A percentile compares a stretch with the other conserved stretches of the same genome.
Conservation (phyloP, 768 basidiomycete species). For the Suillus fuscotomentosus region DNA sequence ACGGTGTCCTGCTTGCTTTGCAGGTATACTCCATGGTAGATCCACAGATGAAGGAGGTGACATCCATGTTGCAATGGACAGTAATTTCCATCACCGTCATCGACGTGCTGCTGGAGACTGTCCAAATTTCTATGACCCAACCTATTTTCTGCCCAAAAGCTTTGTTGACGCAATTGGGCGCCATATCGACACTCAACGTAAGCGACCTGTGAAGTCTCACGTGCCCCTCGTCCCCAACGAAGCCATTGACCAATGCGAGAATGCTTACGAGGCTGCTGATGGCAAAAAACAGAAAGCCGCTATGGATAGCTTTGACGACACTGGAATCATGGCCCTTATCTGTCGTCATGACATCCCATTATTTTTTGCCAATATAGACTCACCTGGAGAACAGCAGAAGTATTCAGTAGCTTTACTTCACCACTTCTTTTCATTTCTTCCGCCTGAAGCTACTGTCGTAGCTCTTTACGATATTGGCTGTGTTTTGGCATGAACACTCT, state of each 20-base stretch:
- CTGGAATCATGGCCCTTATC: conserved; percentile 30
- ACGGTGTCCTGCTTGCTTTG: neutral
- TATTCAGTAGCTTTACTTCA: neutral
- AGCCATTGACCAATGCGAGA: no score
- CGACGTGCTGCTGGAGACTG: neutral
- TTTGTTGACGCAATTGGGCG: no score
- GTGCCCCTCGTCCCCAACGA: no score
- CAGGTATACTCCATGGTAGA: neutral
- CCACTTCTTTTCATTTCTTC: neutral
- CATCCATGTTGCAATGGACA: neutral
- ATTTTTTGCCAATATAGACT: neutral
- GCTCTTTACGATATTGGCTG: conserved; percentile 20
- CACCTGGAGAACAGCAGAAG: neutral
- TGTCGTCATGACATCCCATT: conserved; percentile 17
- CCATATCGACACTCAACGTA: no score
- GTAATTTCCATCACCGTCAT: neutral
- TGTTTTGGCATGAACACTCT: conserved; percentile 3
- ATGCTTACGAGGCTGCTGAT: no score
- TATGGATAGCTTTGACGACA: neutral
- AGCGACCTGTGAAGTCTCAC: no score
- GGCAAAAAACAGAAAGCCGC: neutral
- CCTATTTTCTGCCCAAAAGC: neutral
- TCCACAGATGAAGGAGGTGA: neutral
- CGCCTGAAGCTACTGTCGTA: conserved; percentile 13
- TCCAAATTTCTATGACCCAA: neutral